Conservation (phyloP, 2,329 filamentous ascomycete species). For the Aureobasidium sp. region DNA sequence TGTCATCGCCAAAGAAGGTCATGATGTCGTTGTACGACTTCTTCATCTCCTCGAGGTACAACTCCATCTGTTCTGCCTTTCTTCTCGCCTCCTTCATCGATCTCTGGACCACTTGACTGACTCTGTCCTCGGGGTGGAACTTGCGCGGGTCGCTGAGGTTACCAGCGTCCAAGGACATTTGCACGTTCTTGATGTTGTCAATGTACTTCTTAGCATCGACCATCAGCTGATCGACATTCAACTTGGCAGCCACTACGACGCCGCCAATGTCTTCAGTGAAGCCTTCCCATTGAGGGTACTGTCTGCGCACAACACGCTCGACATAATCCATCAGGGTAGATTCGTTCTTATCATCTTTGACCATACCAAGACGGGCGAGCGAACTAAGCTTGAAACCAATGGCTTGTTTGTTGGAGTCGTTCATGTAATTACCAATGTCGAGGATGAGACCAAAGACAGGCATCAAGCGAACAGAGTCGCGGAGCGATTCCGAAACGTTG, state of each 20-base stretch:
- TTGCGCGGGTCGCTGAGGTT: conserved; percentile 95
- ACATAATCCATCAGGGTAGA: conserved; percentile 92
- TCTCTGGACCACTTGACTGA: conserved; percentile 81
- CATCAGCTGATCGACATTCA: conserved; percentile 89
- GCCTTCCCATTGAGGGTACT: conserved; percentile 90
- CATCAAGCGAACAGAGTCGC: conserved; percentile 88
- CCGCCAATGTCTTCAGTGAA: conserved; percentile 78
- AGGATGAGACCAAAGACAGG: conserved; percentile 92
- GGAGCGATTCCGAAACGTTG: conserved; percentile 74
- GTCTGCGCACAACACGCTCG: conserved; percentile 89
- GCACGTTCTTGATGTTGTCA: conserved; percentile 87
- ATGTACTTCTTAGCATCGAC: conserved; percentile 86
- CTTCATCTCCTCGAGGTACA: conserved; percentile 89
- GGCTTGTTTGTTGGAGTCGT: conserved; percentile 97
- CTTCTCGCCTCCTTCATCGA: conserved; percentile 93
- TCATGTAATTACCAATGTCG: conserved; percentile 99
- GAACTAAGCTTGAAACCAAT: conserved; percentile 97
- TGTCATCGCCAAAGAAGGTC: conserved; percentile 92
- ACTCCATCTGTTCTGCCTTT: conserved; percentile 90
- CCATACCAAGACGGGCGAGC: conserved; percentile 84
- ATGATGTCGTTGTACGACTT: conserved; percentile 91
- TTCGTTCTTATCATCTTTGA: conserved; percentile 98
- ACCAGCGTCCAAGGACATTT: conserved; percentile 82
- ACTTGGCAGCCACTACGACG: conserved; percentile 72
- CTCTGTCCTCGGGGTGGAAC: conserved; percentile 94